Conservation (phyloP, 441 rosid species). For the Populus hybrid region DNA sequence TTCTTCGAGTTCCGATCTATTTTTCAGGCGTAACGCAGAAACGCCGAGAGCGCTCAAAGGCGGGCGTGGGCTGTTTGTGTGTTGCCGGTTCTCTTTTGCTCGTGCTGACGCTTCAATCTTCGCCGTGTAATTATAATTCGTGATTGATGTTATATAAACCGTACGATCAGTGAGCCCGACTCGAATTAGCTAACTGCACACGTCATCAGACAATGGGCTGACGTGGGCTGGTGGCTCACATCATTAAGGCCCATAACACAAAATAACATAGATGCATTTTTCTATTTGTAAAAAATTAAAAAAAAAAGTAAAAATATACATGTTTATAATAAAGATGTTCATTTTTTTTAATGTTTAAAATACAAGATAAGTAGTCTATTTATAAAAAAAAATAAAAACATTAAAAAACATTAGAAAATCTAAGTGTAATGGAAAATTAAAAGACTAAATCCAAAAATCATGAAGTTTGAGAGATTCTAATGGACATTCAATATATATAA, state of each 20-base stretch:
- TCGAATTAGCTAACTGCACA: neutral
- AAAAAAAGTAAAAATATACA: no score
- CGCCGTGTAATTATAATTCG: neutral
- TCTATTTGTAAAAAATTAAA: no score
- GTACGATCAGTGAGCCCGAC: neutral
- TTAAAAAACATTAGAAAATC: no score
- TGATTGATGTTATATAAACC: neutral
- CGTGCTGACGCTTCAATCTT: neutral
- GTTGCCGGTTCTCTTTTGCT: neutral
- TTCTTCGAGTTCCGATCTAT: neutral
- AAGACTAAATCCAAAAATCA: no score
- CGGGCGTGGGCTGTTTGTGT: neutral
- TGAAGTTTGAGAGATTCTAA: no score
- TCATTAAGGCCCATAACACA: neutral
- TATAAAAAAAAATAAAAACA: no score
- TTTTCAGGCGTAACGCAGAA: neutral
- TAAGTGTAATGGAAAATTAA: no score
- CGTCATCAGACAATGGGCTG: neutral
- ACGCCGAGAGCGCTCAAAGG: neutral
- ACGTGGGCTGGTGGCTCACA: neutral
- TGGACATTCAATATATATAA: no score
- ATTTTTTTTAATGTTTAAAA: no score
- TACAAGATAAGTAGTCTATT: no score
- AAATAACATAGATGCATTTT: no score
- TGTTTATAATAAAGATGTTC: no score